Base-by-base conservation (phyloP, 331 rosid genomes). In the Quercus phellos region DNA sequence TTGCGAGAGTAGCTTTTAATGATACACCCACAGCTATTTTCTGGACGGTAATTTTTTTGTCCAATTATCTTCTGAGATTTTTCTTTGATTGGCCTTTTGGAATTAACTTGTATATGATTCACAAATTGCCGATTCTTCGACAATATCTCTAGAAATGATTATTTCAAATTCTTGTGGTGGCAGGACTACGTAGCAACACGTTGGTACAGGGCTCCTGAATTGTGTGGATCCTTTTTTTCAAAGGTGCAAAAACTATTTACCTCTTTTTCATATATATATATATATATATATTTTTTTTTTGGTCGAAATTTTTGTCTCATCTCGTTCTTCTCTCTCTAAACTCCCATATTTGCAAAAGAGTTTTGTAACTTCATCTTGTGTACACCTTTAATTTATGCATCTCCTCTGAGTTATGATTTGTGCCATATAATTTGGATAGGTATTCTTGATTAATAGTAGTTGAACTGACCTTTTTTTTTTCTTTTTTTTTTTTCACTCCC, bases 171-270 rank as follows among this genome's bases (percentile, higher is more conserved):
- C 77, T 83, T 80, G 69, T 59, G 35, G 55, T 74, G 74, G 55
- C 87, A 95, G 99, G 99, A 95, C 80, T 95, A 95, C 79, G 99
- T 93, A 60, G 98, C 99, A 63, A 95, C 99, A 42, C 90, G 99
- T 85, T 95, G 99, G 99, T 95, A 95, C 77, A 90, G 99, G 85
- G 99, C 99, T 75, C 99, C 99, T 63, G 99, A 95, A 80, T 83
- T 95, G 87, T 95, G 99, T 67, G 99, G 99, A 74, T 95, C 99
- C 26, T 95, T 95, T 88, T 93, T 95, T 84, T 95, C 99, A 58
- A 95, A 95, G 99, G 98, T 95, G 78, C 82, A 73, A 56, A 27
- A 73, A 34, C 71, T 72, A 38, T 83, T 83, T 82, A 6, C 22
- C 29, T 35, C 67, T 66, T 72, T 46, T 38, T 38, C 46, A 0